Base-by-base conservation (phyloP, 495 filamentous ascomycete species). In the Penicillium flavigenum region DNA sequence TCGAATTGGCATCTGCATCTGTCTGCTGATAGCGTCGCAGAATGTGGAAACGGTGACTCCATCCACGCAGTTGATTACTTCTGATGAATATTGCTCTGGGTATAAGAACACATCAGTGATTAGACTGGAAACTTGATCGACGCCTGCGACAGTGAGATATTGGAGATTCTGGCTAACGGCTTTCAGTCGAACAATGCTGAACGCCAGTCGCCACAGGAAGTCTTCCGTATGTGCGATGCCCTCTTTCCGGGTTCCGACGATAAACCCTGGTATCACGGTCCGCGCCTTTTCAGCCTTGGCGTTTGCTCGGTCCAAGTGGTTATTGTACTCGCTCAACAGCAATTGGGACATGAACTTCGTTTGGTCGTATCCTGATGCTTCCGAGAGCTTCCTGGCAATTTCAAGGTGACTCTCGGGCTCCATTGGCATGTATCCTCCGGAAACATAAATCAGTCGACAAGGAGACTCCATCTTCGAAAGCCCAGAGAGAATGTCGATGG, bases 341-440 rank as follows among this genome's bases (percentile, higher is more conserved):
- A 31, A 11, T 31, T 31, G 29, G 10, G 29, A 31, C 29, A 31
- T 31, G 29, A 31, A 31, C 29, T 31, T 31, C 0, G 29, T 31
- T 31, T 31, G 29, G 2, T 31, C 29, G 10, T 31, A 31, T 31
- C 29, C 29, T 27, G 57, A 65, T 20, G 62, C 54, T 2, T 57
- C 14, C 0, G 63, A 43, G 27, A 59, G 52, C 2, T 34, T 54
- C 17, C 48, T 31, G 3, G 50, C 43, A 45, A 61, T 47, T 22
- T 63, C 11, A 14, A 62, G 38, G 19, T 54, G 34, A 7, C 48
- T 53, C 38, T 64, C 65, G 0, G 36, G 16, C n/a, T 39, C 5
- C 3, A 22, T 20, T 14, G 61, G 39, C n/a, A 62, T 47, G 38
- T 66, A 65, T 4, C 71, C 70, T 2, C 71, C 66, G 1, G 62